Base-by-base conservation (phyloP, 352 stramenopile genomes). In the Phytophthora sansomeana region DNA sequence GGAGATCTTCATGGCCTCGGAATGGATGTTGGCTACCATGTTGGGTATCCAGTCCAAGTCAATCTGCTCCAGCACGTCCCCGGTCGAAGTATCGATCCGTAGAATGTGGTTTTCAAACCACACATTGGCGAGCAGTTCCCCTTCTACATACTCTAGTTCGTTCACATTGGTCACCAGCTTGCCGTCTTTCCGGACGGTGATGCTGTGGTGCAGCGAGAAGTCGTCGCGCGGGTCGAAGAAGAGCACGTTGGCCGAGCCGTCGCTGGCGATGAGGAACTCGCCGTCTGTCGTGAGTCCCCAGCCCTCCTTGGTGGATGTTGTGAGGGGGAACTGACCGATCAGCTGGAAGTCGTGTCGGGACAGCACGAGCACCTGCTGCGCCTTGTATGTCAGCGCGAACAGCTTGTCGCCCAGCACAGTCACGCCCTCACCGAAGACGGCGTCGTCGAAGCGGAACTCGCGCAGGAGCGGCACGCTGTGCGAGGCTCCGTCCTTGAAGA, bases 271-370 rank as follows among this genome's bases (percentile, higher is more conserved):
- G 14, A 97, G 73, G 41, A 87, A 80, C 50, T 82, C 56, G 8
- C 85, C 86, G 59, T 97, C 87, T 11, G 83, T 93, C 4, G 89
- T 92, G 60, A 97, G 87, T 44, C 91, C 91, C 91, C 91, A 97
- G 56, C 91, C 91, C 82, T 97, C 86, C n/a, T 80, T 84, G 9
- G 80, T 96, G 38, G 70, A 81, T 36, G 91, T 97, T 35, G 70
- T 72, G 44, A 96, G 78, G 19, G 80, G 71, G 35, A 88, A 85
- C 38, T 67, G 71, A 38, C 61, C 66, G 36, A 89, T 57, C 36
- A 92, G 69, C 46, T 70, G 57, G 39, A 97, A 89, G 9, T 80
- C 75, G 44, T 57, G 43, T 29, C 80, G 74, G 24, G 89, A 87
- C 26, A 96, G 68, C 68, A 81, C 68, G 19, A 96, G 64, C 28